Percentiles rank a stretch among this genome's conserved stretches.
Conservation (phyloP, 2,329 filamentous ascomycete species). For the Ophiostoma fasciatum region DNA sequence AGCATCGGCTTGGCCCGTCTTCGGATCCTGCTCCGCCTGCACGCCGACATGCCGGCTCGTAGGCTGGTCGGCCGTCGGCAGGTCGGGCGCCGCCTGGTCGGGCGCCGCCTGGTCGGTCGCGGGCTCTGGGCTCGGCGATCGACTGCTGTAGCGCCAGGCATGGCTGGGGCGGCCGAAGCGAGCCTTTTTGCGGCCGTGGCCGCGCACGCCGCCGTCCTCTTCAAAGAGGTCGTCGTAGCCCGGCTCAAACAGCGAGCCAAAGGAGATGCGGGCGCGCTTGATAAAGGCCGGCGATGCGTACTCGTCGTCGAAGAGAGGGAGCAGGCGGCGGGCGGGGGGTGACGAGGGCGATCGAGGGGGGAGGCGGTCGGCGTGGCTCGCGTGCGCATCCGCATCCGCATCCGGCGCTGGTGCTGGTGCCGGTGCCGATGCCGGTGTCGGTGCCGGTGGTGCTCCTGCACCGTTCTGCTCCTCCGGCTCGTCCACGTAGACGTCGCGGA, state of each 20-base stretch:
- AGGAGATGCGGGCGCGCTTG: conserved; percentile 55
- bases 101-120: conserved; percentile 7
- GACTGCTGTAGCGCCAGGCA: conserved; percentile 60
- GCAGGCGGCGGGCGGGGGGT: conserved; percentile 1
- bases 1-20: too few relatives aligned
- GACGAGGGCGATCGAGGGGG: conserved; percentile 7
- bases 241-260: conserved; percentile 49
- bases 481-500: conserved; percentile 38
- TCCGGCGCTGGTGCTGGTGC: too few relatives aligned
- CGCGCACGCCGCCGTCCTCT: conserved; percentile 46
- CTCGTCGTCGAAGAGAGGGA: conserved; percentile 23
- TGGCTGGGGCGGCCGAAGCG: conserved; percentile 51
- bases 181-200: conserved; percentile 52
- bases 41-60: too few relatives aligned
- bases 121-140: conserved; percentile 54
- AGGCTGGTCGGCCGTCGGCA: too few relatives aligned
- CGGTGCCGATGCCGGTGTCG: too few relatives aligned
- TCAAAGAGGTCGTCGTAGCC: conserved; percentile 58
- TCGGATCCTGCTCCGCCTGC: too few relatives aligned
- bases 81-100: too few relatives aligned
- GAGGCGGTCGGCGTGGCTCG: neutral
- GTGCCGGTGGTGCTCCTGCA: too few relatives aligned
- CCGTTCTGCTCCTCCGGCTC: conserved; percentile 19
- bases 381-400: neutral
- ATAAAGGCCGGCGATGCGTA: conserved; percentile 71